Evolutionary conservation across 257 asterid species (phyloP).

Genomic region (Voacanga thouarsii): DNA sequence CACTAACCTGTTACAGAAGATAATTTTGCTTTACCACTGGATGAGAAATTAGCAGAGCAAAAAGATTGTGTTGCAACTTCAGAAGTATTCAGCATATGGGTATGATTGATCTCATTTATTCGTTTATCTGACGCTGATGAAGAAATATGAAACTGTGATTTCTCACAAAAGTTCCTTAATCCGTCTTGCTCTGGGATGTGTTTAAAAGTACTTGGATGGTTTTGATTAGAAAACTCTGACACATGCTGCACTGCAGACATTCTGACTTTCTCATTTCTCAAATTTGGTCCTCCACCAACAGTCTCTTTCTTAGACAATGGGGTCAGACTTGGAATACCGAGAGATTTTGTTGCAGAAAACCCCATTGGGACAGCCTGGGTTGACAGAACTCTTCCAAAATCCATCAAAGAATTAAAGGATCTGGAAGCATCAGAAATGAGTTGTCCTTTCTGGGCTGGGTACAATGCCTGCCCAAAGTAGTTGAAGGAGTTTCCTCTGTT

Average conservation of each 20-base stretch:
- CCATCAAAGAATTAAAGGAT: slow-evolving; percentile 23
- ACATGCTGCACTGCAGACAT: slow-evolving; percentile 24
- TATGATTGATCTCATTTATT: slow-evolving; percentile 14
- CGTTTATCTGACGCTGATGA: slow-evolving; percentile 19
- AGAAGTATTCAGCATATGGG: slow-evolving; percentile 20
- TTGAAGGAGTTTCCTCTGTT: slow-evolving; percentile 27
- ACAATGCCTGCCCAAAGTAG: slow-evolving; percentile 27
- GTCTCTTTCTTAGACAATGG: slow-evolving; percentile 21
- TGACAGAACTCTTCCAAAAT: slow-evolving; percentile 19
- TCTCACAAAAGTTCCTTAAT: slow-evolving; percentile 21
- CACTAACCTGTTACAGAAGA: slow-evolving; percentile 35
- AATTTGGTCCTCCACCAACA: slow-evolving; percentile 14
- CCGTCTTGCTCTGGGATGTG: slow-evolving; percentile 24
- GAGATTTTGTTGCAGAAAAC: slow-evolving; percentile 29
- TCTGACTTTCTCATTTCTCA: slow-evolving; percentile 32
- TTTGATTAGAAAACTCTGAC: slow-evolving; percentile 23
- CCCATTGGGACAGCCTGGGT: slow-evolving; percentile 18
- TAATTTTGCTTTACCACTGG: slow-evolving; percentile 16
- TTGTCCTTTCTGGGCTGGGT: slow-evolving; percentile 25
- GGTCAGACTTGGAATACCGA: slow-evolving; percentile 23
- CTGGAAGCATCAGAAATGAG: slow-evolving; percentile 19
- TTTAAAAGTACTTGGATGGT: slow-evolving; percentile 21
- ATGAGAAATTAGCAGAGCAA: slow-evolving; percentile 29
- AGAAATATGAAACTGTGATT: slow-evolving; percentile 15
- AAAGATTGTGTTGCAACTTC: slow-evolving; percentile 23